Evolutionary conservation across 1,139 yeast species (phyloP).

Genomic region (Zygosaccharomyces pseudobailii): DNA sequence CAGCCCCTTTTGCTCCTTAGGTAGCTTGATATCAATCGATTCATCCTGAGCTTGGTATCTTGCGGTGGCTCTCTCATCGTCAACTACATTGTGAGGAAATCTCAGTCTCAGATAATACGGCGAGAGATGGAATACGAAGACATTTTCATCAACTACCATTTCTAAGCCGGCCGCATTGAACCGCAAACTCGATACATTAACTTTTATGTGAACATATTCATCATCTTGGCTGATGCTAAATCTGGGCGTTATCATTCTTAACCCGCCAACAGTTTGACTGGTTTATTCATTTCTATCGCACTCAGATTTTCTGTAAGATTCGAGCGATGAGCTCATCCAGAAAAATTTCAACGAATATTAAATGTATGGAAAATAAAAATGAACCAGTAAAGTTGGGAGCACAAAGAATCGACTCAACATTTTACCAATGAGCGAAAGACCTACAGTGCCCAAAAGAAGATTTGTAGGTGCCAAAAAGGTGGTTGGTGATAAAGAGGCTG

Average conservation of each 20-base stretch:
- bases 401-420: neutral
- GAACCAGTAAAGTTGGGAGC: neutral
- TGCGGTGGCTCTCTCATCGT: slow-evolving; percentile 63
- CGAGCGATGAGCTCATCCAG: neutral
- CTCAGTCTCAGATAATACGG: slow-evolving; percentile 86
- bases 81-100: slow-evolving; percentile 62
- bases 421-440: slow-evolving; percentile 3
- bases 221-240: slow-evolving; percentile 76
- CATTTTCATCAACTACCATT: slow-evolving; percentile 64
- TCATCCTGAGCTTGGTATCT: slow-evolving; percentile 54
- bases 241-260: slow-evolving; percentile 76
- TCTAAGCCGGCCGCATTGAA: slow-evolving; percentile 70
- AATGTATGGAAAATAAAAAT: neutral
- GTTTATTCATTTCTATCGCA: neutral
- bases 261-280: neutral
- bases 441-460: slow-evolving; percentile 36
- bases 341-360: slow-evolving; percentile 1
- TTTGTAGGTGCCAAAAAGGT: slow-evolving; percentile 41
- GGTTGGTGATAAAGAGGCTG: slow-evolving; percentile 5
- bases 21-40: slow-evolving; percentile 42
- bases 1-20: slow-evolving; percentile 68
- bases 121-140: slow-evolving; percentile 75
- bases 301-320: slow-evolving; percentile 3
- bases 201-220: slow-evolving; percentile 55
- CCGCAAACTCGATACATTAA: slow-evolving; percentile 59